phyloP scores from a whole-genome alignment of 78 protist species.

The Chrysochromulina parva region DNA sequence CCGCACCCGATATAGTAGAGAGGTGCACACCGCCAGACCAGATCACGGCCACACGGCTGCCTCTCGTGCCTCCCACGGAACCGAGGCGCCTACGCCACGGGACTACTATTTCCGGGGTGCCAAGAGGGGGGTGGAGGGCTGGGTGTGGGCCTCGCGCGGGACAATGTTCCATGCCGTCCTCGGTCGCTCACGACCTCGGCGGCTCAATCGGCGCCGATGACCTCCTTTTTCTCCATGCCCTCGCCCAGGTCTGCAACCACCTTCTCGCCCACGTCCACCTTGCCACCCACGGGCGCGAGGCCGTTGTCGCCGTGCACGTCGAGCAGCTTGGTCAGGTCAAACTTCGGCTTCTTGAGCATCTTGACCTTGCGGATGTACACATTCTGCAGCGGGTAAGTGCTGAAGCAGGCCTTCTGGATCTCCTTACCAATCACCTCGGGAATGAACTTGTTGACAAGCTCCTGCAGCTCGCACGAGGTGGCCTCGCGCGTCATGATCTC shows the following conservation, averaged over 20 bases:
- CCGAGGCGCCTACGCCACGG: background rate
- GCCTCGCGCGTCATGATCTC: conserved; percentile 88
- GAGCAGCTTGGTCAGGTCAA: conserved; percentile 70
- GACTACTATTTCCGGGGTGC: background rate
- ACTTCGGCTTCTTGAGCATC: conserved; percentile 89
- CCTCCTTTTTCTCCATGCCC: background rate
- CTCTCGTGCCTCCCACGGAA: background rate
- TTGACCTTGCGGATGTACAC: conserved; percentile 95
- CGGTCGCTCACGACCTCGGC: background rate
- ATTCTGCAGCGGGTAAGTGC: conserved; percentile 95
- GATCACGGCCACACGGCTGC: too few relatives aligned
- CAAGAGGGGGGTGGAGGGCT: background rate
- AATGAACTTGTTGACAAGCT: conserved; percentile 85
- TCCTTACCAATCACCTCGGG: conserved; percentile 85
- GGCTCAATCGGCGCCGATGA: background rate
- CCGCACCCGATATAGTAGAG: too few relatives aligned
- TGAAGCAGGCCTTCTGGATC: conserved; percentile 82
- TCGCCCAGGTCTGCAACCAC: background rate
- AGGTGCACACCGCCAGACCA: too few relatives aligned
- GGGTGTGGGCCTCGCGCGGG: background rate
- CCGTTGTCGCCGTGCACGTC: conserved; percentile 34
- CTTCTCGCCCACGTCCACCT: conserved; percentile 14
- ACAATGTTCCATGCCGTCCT: too few relatives aligned
- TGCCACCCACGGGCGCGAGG: background rate
- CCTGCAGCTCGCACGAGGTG: conserved; percentile 68